A percentile compares a stretch with the other conserved stretches of the same genome.
These are phyloP conservation scores for Fomitiporia mediterranea DNA, from an alignment of 1,284 basidiomycete species.

Conservation along the genomic window DNA sequence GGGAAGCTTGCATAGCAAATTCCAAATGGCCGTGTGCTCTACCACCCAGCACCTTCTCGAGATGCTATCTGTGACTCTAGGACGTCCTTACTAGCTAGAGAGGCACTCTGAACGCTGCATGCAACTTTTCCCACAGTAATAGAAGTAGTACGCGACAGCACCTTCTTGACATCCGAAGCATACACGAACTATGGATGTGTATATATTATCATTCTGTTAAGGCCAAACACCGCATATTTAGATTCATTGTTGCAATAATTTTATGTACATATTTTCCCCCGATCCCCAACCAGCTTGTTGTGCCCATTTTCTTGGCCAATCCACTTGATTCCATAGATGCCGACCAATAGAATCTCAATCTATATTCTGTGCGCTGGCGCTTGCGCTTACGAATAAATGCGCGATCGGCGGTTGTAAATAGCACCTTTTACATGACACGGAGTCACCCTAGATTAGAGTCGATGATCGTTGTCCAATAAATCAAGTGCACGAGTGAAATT, in stretches of 20 bases:
- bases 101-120: too few species aligned
- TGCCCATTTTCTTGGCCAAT: background rate
- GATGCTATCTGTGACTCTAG: slow-evolving; percentile 50
- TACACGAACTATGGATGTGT: too few species aligned
- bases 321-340: too few species aligned
- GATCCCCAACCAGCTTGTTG: background rate
- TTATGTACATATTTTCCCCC: background rate
- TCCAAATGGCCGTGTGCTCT: slow-evolving; percentile 72
- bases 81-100: background rate
- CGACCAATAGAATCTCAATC: too few species aligned
- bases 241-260: too few species aligned
- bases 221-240: too few species aligned
- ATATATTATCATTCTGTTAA: too few species aligned
- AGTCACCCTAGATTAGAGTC: background rate
- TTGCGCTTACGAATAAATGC: background rate
- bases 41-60: slow-evolving; percentile 72
- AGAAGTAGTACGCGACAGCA: too few species aligned
- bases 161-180: too few species aligned
- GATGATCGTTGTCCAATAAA: slow-evolving; percentile 3
- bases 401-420: background rate
- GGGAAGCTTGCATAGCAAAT: slow-evolving; percentile 57
- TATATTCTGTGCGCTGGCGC: too few species aligned
- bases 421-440: background rate
- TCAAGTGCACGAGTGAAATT: background rate
- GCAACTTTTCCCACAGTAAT: too few species aligned